Evolutionary conservation across 2,329 filamentous ascomycete genomes (phyloP), one percentile per base, ranked within the genome.

Genomic region (Fusarium avenaceum): DNA sequence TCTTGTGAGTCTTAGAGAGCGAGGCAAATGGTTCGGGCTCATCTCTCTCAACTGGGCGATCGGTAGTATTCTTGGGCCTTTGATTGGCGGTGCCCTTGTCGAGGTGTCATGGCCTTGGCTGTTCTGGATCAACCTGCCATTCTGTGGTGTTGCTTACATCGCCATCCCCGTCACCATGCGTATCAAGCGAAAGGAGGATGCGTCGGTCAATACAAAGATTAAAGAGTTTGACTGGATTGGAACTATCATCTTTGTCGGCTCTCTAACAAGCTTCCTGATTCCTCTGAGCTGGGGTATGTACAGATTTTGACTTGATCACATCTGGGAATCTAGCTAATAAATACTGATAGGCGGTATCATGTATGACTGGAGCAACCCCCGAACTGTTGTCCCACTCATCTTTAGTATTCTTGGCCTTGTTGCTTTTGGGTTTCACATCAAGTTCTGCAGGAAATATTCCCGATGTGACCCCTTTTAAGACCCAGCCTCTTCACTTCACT

Each of bases 91-190:
- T 19, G 85, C 81, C 3, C 86, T 88, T 60, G 80, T 85, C 4
- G 80, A 86, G 57, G 78, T 82, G 43, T 78, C 77, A 1, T 89
- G 87, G 88, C 77, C 84, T 10, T 91, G 88, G 88, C 85, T 90
- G 48, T 89, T 90, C 72, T 91, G 83, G 82, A 82, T 89, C 69
- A 90, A 90, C 67, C 76, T 89, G 3, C 87, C 87, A 3, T 84
- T 89, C 70, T 72, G 70, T n/a, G 70, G 33, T 9, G 30, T 73
- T 7, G 68, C 63, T 4, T 72, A 65, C 17, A 33, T 72, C 11
- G 60, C 59, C 1, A 68, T 72, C 6, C 70, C 68, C 2, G 24
- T 72, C 9, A 72, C 70, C 15, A 65, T 72, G 45, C 39, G 47
- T 11, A 69, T 72, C 13, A 56, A 65, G 11, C 54, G 67, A 50